Evolutionary conservation across 177 flowering plant genomes (phyloP).

Genomic region (Vitis hybrid): DNA sequence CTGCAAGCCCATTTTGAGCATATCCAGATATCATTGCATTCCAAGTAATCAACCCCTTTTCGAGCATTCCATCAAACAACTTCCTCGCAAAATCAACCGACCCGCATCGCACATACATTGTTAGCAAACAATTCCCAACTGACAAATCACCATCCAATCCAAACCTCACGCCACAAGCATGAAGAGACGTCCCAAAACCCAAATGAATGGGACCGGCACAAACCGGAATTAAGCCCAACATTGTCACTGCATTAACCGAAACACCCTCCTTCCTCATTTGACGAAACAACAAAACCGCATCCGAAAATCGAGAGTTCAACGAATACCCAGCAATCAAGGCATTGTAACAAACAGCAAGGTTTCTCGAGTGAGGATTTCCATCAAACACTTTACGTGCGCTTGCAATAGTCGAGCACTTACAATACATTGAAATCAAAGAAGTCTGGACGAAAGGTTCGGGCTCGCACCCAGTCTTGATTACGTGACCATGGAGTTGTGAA

Average conservation of each 20-base stretch:
- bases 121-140: constrained; percentile 68
- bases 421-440: constrained; percentile 69
- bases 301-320: constrained; percentile 26
- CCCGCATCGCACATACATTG: constrained; percentile 80
- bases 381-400: constrained; percentile 67
- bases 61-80: constrained; percentile 61
- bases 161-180: constrained; percentile 53
- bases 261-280: constrained; percentile 53
- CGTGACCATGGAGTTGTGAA: constrained; percentile 68
- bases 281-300: constrained; percentile 53
- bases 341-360: constrained; percentile 65
- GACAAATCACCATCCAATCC: constrained; percentile 50
- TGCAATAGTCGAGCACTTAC: constrained; percentile 27
- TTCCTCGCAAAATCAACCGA: constrained; percentile 43
- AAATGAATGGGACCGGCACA: constrained; percentile 42
- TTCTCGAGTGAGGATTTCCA: constrained; percentile 36
- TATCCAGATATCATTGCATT: constrained; percentile 92
- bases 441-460: constrained; percentile 64
- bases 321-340: constrained; percentile 76
- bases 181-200: constrained; percentile 55
- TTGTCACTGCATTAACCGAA: constrained; percentile 46
- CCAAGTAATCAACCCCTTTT: constrained; percentile 78
- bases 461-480: constrained; percentile 55
- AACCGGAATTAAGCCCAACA: constrained; percentile 74
- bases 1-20: constrained; percentile 76